Percentiles rank a stretch among this genome's conserved stretches.
Conservation (phyloP, 805 yeast genomes). For the Starmerella roubikii region DNA sequence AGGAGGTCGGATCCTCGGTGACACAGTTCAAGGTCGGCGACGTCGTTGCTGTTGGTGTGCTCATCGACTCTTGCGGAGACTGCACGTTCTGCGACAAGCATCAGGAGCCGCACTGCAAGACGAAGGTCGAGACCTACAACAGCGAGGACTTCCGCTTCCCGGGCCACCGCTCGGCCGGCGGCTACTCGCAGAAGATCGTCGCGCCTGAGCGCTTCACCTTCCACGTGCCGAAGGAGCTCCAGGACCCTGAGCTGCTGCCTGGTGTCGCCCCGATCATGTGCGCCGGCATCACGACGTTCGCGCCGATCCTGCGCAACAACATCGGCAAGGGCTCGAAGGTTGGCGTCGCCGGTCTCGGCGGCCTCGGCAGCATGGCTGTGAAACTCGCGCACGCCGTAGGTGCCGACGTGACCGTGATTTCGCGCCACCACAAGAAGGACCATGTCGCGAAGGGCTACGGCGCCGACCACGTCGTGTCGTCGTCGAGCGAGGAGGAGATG, state of each 20-base stretch:
- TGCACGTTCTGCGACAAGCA: constrained; percentile 46
- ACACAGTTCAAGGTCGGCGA: constrained; percentile 45
- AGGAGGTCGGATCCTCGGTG: constrained; percentile 45
- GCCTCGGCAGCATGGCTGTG: constrained; percentile 53
- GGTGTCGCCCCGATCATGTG: constrained; percentile 62
- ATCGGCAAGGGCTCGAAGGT: constrained; percentile 40
- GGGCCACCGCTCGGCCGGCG: constrained; percentile 55
- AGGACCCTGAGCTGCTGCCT: constrained; percentile 26
- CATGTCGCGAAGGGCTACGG: constrained; percentile 42
- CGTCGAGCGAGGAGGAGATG: constrained; percentile 32
- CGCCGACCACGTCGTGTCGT: constrained; percentile 41
- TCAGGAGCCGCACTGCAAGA: constrained; percentile 45
- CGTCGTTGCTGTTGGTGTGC: constrained; percentile 73
- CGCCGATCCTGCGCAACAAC: constrained; percentile 42
- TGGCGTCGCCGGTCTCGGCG: constrained; percentile 53
- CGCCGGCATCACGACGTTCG: constrained; percentile 62
- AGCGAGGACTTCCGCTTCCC: constrained; percentile 29
- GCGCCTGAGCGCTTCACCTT: constrained; percentile 50
- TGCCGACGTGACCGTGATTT: constrained; percentile 46
- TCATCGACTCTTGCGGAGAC: constrained; percentile 42
- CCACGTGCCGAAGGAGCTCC: constrained; percentile 44
- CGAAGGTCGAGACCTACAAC: constrained; percentile 38
- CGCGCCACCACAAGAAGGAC: constrained; percentile 38
- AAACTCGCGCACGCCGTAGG: constrained; percentile 49
- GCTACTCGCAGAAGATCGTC: constrained; percentile 25